Evolutionary conservation across 2,329 filamentous ascomycete genomes (phyloP), one percentile per base, ranked within the genome.

Genomic region (Colletotrichum chlorophyti): DNA sequence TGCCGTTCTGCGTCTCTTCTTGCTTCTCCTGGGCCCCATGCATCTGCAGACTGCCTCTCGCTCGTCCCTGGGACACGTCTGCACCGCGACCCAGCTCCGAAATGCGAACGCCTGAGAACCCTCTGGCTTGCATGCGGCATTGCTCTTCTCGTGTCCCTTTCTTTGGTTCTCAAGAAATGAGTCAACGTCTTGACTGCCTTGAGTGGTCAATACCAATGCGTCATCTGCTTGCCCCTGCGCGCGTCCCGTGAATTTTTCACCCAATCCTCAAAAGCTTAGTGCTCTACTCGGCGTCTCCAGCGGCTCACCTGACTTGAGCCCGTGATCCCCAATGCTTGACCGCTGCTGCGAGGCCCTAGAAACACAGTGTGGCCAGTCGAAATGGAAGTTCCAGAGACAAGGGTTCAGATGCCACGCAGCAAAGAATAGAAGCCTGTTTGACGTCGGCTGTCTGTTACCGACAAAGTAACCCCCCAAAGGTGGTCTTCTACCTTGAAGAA

Each of bases 291-390:
- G 65, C 60, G 58, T 61, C 61, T 61, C 60, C 63, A 58, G 54
- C 55, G 63, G 49, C 47, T 59, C 67, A 67, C 66, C 62, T 67
- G 67, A 68, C 65, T 68, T 64, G 60, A 61, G 55, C 65, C 61
- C 64, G 60, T 65, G 63, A 58, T 63, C n/a, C 47, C 41, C 48
- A 10, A 43, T 47, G 42, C 24, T 38, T 62, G 65, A 66, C 65
- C 64, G 65, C 67, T 65, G 67, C 66, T 63, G 48, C 32, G 26
- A 37, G 40, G n/a, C 26, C 19, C 7, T 23, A 23, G 6, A n/a
- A 14, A 29, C 41, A 19, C 29, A 29, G 32, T 19, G 14, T 15
- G 14, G 24, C 38, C 24, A n/a, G n/a, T n/a, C n/a, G n/a, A n/a
- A n/a, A 15, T n/a, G 35, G 26, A 14, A 42, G 26, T 17, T n/a